A percentile compares a stretch with the other conserved stretches of the same genome.
These are phyloP conservation scores for Proliferodiscus dingleyae DNA, from an alignment of 2,329 filamentous ascomycete genomes.

Conservation along the genomic window DNA sequence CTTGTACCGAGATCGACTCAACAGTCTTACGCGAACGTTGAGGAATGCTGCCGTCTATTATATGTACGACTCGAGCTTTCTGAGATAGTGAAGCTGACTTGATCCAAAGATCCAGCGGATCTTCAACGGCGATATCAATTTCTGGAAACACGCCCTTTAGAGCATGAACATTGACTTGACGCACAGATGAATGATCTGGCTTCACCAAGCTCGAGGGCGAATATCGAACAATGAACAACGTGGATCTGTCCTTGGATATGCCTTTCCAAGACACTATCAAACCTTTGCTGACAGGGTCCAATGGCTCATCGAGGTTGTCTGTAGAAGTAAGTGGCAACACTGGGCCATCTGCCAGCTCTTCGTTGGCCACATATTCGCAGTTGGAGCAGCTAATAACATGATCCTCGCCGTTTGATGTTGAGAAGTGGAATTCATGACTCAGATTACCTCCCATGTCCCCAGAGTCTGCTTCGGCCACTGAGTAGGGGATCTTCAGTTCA, in stretches of 20 bases:
- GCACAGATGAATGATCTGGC: conserved; percentile 14
- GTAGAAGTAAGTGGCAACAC: not conserved
- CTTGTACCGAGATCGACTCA: too few species aligned
- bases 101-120: conserved; percentile 50
- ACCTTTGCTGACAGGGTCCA: not conserved
- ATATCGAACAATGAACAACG: conserved; percentile 63
- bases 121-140: conserved; percentile 66
- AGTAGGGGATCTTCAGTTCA: conserved; percentile 75
- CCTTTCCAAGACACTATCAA: conserved; percentile 42
- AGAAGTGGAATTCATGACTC: conserved; percentile 92
- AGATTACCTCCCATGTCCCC: conserved; percentile 93
- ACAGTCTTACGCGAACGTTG: not conserved
- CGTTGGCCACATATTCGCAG: conserved; percentile 78
- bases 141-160: conserved; percentile 62
- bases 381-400: conserved; percentile 68
- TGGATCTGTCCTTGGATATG: conserved; percentile 62
- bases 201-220: not conserved
- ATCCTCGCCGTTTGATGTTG: conserved; percentile 77
- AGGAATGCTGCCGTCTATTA: conserved; percentile 35
- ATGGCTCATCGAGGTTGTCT: not conserved
- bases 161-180: conserved; percentile 53
- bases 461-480: conserved; percentile 85
- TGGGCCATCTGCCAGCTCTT: conserved; percentile 66
- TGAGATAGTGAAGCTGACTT: not conserved
- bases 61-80: conserved; percentile 31